phyloP scores from a whole-genome alignment of 768 basidiomycete species.

The Auricularia cornea region DNA sequence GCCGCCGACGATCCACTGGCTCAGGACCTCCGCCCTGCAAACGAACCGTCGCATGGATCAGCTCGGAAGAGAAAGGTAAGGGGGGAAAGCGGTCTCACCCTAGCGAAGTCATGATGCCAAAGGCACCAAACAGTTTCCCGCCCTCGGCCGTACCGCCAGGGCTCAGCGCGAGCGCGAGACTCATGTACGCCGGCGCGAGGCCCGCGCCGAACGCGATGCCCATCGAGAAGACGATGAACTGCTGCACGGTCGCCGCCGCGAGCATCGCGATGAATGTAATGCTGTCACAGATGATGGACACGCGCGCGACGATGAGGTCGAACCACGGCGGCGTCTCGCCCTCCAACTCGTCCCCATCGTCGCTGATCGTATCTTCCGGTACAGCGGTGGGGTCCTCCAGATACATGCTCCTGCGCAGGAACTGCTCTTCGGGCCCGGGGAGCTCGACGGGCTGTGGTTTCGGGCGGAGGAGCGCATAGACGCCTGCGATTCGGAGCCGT shows the following conservation, averaged over 20 bases:
- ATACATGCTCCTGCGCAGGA: too few species aligned
- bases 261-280: not conserved
- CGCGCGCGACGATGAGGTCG: not conserved
- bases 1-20: not conserved
- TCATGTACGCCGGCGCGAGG: not conserved
- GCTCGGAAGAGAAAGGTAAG: not conserved
- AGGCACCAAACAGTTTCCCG: not conserved
- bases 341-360: too few species aligned
- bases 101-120: not conserved
- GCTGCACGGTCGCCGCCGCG: not conserved
- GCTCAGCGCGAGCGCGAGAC: not conserved
- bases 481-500: too few species aligned
- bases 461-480: not conserved
- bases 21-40: not conserved
- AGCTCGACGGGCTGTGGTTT: not conserved
- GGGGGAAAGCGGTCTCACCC: not conserved
- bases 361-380: not conserved
- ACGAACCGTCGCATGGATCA: not conserved
- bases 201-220: not conserved
- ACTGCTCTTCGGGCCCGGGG: not conserved
- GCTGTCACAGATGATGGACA: not conserved
- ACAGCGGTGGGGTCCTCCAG: not conserved
- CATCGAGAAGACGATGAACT: not conserved
- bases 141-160: not conserved
- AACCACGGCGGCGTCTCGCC: not conserved